Conservation (phyloP, 2,329 filamentous ascomycete genomes). For the Chrysoporthe deuterocubensis region DNA sequence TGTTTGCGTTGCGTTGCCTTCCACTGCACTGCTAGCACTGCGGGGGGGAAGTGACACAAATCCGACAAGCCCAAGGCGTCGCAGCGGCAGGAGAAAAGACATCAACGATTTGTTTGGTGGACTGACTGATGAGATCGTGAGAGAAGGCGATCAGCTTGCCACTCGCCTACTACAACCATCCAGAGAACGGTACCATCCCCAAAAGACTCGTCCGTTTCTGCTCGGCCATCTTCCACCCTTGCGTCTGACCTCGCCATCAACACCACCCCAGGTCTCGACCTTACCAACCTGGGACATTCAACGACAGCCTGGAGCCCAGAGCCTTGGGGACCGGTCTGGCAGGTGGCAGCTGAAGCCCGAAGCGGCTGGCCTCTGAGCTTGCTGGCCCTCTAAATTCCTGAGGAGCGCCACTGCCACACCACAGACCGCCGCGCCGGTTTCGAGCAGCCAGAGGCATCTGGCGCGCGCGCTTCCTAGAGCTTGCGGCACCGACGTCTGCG, state of each 20-base stretch:
- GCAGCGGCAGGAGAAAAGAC: neutral
- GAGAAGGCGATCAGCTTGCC: neutral
- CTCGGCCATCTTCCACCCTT: slow-evolving; percentile 11
- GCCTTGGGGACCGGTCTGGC: neutral
- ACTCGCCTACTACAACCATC: neutral
- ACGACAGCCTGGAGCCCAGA: neutral
- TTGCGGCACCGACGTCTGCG: no score
- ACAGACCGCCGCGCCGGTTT: neutral
- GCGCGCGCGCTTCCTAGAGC: no score
- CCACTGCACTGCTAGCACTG: neutral
- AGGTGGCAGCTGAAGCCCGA: neutral
- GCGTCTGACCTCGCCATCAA: slow-evolving; percentile 13
- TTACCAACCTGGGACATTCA: slow-evolving; percentile 8
- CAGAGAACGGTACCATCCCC: neutral
- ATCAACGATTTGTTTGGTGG: neutral
- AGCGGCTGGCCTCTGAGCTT: neutral
- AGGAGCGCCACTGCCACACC: slow-evolving; percentile 1
- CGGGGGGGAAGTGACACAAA: slow-evolving; percentile 10
- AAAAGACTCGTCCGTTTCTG: neutral
- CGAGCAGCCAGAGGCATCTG: neutral
- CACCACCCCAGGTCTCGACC: slow-evolving; percentile 9
- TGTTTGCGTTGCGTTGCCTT: neutral
- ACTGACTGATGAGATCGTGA: slow-evolving; percentile 2
- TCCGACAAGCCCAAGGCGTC: neutral
- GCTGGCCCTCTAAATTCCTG: slow-evolving; percentile 13